phyloP scores from a whole-genome alignment of 139 green algal species.

The Chlamydomonas sp. region DNA sequence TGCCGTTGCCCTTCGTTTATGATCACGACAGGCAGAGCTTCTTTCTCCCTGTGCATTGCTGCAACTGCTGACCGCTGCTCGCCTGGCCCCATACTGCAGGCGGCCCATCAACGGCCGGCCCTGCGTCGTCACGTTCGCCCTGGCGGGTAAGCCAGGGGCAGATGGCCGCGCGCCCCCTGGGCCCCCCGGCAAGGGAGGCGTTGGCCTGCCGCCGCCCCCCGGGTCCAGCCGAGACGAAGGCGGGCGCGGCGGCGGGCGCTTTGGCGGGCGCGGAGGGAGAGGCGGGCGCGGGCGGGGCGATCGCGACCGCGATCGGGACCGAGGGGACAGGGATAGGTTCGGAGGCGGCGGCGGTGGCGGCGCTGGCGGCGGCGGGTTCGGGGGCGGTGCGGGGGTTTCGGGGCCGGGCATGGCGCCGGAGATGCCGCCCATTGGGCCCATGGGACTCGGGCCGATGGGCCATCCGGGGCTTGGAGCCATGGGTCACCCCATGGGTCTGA shows the following conservation, averaged over 20 bases:
- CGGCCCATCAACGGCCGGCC: conserved; percentile 16
- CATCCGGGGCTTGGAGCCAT: background rate
- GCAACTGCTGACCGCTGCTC: background rate
- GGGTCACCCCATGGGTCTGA: background rate
- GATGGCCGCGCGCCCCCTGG: background rate
- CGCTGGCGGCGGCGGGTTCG: background rate
- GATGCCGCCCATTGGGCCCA: background rate
- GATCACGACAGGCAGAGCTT: background rate
- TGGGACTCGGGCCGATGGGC: conserved; percentile 17
- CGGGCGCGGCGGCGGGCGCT: background rate
- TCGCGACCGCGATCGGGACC: background rate
- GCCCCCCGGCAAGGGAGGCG: background rate
- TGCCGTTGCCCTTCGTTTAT: no score
- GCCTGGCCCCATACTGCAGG: background rate
- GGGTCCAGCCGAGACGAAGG: background rate
- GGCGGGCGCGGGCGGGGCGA: conserved; percentile 2
- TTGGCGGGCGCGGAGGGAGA: background rate
- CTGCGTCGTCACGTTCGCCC: conserved; percentile 24
- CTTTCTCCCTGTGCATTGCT: background rate
- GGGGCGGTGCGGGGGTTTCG: background rate
- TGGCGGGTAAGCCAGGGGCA: background rate
- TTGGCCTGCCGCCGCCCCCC: background rate
- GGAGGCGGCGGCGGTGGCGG: background rate
- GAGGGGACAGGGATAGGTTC: background rate
- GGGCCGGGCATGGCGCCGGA: background rate